Base-by-base conservation (phyloP, 2,329 filamentous ascomycete genomes). In the Penicillium sp. region DNA sequence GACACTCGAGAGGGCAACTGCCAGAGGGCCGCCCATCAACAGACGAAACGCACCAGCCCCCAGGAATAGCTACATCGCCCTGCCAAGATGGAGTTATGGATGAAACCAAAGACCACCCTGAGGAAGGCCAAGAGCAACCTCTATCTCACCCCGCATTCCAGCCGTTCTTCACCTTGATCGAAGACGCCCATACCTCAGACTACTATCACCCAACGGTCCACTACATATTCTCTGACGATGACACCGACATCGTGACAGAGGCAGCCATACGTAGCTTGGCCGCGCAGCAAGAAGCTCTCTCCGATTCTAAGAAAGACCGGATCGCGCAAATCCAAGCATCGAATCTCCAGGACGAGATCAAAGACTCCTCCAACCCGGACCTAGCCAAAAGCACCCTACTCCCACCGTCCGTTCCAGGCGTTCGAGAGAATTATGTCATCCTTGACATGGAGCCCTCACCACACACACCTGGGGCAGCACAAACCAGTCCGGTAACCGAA, bases 151-250 rank as follows among this genome's bases (percentile, higher is more conserved):
- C 76, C 4, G 71, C 77, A 3, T 93, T 96, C 72, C 81, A 85
- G 42, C 90, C 91, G 3, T 88, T 96, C 77, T 97, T 96, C 78
- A 88, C 90, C 1, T 79, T 97, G 40, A 80, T 97, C 60, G 86
- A 90, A 68, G 91, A 96, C 72, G 76, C 82, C 12, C 82, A 84
- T n/a, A 86, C 84, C 9, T 82, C 85, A 64, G 84, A 89, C 44
- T 89, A 90, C 58, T 82, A 90, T 65, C 92, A 97, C 70, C 94
- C 93, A 1, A 86, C 84, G 50, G 86, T 96, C 1, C 91, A 93
- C 76, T 97, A 97, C 76, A 83, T 97, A 67, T 97, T 99, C 77
- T 84, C 85, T 64, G 92, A 97, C 72, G 94, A 97, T 73, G 91
- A 97, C 68, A 83, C 86, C 2, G 88, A 92, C 45, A 78, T 89